phyloP scores from a whole-genome alignment of 2,329 filamentous ascomycete species.

The Bimuria novae-zelandiae region DNA sequence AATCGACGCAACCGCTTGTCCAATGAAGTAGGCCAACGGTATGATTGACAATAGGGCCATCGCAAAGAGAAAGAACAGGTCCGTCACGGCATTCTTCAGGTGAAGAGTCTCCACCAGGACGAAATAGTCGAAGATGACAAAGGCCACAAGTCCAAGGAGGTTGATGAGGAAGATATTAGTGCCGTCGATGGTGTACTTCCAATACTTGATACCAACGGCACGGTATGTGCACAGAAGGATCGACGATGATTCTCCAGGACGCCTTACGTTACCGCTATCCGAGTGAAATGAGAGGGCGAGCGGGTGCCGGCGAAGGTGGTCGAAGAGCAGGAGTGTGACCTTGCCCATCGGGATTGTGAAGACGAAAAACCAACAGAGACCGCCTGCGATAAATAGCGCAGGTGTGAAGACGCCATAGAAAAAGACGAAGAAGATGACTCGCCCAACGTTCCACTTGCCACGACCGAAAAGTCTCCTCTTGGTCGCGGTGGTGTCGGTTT shows the following conservation, averaged over 20 bases:
- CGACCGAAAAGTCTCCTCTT: slow-evolving; percentile 93
- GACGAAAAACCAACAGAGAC: slow-evolving; percentile 92
- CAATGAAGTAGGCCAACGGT: slow-evolving; percentile 96
- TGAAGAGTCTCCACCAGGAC: slow-evolving; percentile 72
- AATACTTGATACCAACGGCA: slow-evolving; percentile 91
- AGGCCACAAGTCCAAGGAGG: slow-evolving; percentile 87
- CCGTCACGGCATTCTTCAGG: slow-evolving; percentile 74
- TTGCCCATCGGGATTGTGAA: slow-evolving; percentile 99
- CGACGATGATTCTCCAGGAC: slow-evolving; percentile 73
- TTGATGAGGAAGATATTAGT: slow-evolving; percentile 99
- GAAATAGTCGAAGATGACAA: slow-evolving; percentile 92
- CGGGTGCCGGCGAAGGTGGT: slow-evolving; percentile 90
- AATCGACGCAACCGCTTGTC: slow-evolving; percentile 96
- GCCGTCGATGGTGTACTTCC: slow-evolving; percentile 98
- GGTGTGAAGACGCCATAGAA: slow-evolving; percentile 94
- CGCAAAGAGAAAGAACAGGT: slow-evolving; percentile 83
- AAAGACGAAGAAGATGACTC: slow-evolving; percentile 93
- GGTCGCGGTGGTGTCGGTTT: slow-evolving; percentile 48
- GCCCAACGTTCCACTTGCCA: slow-evolving; percentile 92
- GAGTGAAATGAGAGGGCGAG: slow-evolving; percentile 92
- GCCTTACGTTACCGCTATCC: slow-evolving; percentile 75
- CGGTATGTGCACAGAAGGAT: slow-evolving; percentile 97
- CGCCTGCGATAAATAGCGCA: slow-evolving; percentile 80
- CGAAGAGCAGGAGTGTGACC: slow-evolving; percentile 84
- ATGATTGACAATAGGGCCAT: slow-evolving; percentile 90